A percentile compares a stretch with the other conserved stretches of the same genome.
phyloP scores from a whole-genome alignment of 352 stramenopile species.

The Phytophthora brassicae region DNA sequence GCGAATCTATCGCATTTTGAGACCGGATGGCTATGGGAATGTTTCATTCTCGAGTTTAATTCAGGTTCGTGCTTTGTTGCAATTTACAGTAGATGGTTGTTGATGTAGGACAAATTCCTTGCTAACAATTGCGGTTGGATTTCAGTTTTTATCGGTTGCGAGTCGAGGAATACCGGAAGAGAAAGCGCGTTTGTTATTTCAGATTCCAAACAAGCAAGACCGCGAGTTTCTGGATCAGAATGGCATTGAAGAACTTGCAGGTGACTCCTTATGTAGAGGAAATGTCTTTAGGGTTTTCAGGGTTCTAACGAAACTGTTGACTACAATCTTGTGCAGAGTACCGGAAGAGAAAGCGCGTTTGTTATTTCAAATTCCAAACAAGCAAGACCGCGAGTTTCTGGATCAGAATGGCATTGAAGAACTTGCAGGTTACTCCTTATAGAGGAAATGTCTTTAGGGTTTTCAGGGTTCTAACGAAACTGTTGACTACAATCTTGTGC shows the following conservation, averaged over 20 bases:
- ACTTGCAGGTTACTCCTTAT: slow-evolving; percentile 43
- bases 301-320: no score
- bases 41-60: slow-evolving; percentile 62
- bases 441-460: not conserved
- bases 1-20: slow-evolving; percentile 49
- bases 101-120: not conserved
- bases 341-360: slow-evolving; percentile 54
- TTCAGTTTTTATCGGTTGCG: slow-evolving; percentile 44
- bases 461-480: not conserved
- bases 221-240: slow-evolving; percentile 36
- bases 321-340: no score
- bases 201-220: slow-evolving; percentile 33
- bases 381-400: slow-evolving; percentile 30
- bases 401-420: slow-evolving; percentile 40
- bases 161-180: slow-evolving; percentile 48
- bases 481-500: not conserved
- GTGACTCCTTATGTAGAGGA: slow-evolving; percentile 18
- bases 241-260: slow-evolving; percentile 50
- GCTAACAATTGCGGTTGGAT: not conserved
- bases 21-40: slow-evolving; percentile 62
- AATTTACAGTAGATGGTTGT: no score
- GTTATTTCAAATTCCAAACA: slow-evolving; percentile 50
- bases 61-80: slow-evolving; percentile 48
- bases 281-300: not conserved
- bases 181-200: slow-evolving; percentile 58